These are phyloP conservation scores for Beauveria bassiana DNA, from an alignment of 2,329 filamentous ascomycete species.

Conservation along the genomic window DNA sequence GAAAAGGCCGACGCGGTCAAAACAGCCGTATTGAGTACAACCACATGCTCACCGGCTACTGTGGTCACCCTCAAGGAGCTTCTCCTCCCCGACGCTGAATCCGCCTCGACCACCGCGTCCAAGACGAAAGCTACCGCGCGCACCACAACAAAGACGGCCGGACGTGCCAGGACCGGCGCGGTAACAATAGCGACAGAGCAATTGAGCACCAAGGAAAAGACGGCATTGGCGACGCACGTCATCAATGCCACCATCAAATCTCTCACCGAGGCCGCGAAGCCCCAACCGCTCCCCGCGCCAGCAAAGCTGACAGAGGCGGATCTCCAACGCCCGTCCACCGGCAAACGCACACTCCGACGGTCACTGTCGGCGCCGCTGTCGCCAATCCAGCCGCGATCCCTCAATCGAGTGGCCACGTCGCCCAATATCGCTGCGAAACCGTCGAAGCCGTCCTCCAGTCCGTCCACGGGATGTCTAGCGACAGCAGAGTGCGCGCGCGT, in stretches of 20 bases:
- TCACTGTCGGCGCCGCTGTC: constrained; percentile 52
- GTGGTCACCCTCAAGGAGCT: constrained; percentile 41
- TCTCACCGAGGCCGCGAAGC: constrained; percentile 58
- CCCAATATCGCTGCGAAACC: constrained; percentile 30
- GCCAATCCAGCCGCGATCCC: constrained; percentile 52
- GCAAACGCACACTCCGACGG: constrained; percentile 39
- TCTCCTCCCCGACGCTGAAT: constrained; percentile 28
- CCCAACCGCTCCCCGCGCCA: constrained; percentile 23
- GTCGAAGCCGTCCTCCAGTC: constrained; percentile 16
- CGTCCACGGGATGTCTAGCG: constrained; percentile 42
- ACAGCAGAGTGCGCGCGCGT: constrained; percentile 61
- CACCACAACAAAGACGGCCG: constrained; percentile 23
- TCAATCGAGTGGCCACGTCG: constrained; percentile 53
- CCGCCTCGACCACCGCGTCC: constrained; percentile 13
- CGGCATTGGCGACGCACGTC: constrained; percentile 62
- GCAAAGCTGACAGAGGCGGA: constrained; percentile 28
- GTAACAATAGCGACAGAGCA: constrained; percentile 15
- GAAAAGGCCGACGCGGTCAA: constrained; percentile 44
- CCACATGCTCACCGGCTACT: constrained; percentile 45
- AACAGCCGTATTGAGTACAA: constrained; percentile 42
- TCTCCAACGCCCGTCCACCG: constrained; percentile 22
- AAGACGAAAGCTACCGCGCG: constrained; percentile 21
- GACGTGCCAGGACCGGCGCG: constrained; percentile 17
- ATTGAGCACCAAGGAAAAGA: constrained; percentile 44
- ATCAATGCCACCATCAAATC: constrained; percentile 64